Base-by-base conservation (phyloP, 805 yeast species). In the Wickerhamiella musiphila region DNA sequence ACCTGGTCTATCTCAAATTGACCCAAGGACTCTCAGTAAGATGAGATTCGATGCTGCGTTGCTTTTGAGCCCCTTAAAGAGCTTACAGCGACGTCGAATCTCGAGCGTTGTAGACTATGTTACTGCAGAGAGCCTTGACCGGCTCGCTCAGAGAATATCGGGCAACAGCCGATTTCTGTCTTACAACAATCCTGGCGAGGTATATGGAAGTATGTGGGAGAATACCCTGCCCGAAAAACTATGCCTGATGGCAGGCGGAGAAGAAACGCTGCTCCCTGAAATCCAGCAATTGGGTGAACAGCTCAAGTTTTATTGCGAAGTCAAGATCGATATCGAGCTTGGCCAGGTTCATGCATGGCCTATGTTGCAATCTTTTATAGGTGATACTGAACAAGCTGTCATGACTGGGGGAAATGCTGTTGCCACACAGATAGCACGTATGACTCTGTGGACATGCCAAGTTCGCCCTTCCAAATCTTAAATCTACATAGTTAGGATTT, bases 331-430 rank as follows among this genome's bases (percentile, higher is more conserved):
- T 36, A 45, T 48, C 13, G 54, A 51, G 25, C 43, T 42, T 3
- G 49, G 53, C 19, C 58, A 53, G 33, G 44, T 60, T 2, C 73
- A 67, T 37, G 54, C 63, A 13, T 66, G 72, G 71, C 70, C 69
- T 6, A 45, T 67, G 18, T 36, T 60, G 4, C n/a, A n/a, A n/a
- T n/a, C n/a, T n/a, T n/a, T n/a, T n/a, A n/a, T n/a, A n/a, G n/a
- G n/a, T n/a, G n/a, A n/a, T n/a, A n/a, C n/a, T n/a, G n/a, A n/a
- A n/a, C n/a, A n/a, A n/a, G n/a, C n/a, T n/a, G n/a, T n/a, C n/a
- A n/a, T n/a, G n/a, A n/a, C n/a, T n/a, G n/a, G n/a, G n/a, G n/a
- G n/a, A n/a, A n/a, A n/a, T n/a, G n/a, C n/a, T n/a, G n/a, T n/a
- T n/a, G n/a, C n/a, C n/a, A n/a, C n/a, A n/a, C n/a, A n/a, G n/a